Conservation (phyloP, 1,284 basidiomycete species). For the Tylopilus sp. region DNA sequence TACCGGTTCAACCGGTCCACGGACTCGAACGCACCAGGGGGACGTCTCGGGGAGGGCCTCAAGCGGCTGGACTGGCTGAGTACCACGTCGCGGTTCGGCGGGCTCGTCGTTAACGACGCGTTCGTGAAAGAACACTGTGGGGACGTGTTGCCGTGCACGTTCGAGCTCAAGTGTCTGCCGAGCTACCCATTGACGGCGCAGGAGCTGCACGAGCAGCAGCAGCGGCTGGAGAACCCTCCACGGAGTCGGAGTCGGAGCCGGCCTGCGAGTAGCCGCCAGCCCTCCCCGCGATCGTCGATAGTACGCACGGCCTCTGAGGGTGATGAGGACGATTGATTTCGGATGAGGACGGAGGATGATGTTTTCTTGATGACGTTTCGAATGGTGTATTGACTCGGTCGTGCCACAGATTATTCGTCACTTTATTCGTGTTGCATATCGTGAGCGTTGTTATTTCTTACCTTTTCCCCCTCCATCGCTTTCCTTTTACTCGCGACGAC, state of each 20-base stretch:
- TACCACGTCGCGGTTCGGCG: constrained; percentile 55
- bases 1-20: constrained; percentile 66
- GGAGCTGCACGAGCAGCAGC: constrained; percentile 47
- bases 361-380: constrained; percentile 1
- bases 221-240: constrained; percentile 28
- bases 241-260: constrained; percentile 24
- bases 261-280: constrained; percentile 10
- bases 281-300: constrained; percentile 17
- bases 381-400: constrained; percentile 1
- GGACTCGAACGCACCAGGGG: constrained; percentile 61
- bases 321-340: constrained; percentile 13
- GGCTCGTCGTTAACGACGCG: constrained; percentile 46
- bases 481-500: background rate
- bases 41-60: constrained; percentile 55
- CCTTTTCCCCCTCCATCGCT: background rate
- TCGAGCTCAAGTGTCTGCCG: constrained; percentile 52
- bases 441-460: background rate
- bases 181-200: constrained; percentile 47
- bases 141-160: constrained; percentile 53
- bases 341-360: background rate
- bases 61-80: constrained; percentile 63
- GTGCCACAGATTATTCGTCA: constrained; percentile 27
- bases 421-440: constrained; percentile 19
- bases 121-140: constrained; percentile 45
- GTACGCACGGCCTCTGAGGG: constrained; percentile 15